Evolutionary conservation across 129 eudicot species (phyloP), one percentile per base, ranked within the genome.

Genomic region (Erigeron canadensis): DNA sequence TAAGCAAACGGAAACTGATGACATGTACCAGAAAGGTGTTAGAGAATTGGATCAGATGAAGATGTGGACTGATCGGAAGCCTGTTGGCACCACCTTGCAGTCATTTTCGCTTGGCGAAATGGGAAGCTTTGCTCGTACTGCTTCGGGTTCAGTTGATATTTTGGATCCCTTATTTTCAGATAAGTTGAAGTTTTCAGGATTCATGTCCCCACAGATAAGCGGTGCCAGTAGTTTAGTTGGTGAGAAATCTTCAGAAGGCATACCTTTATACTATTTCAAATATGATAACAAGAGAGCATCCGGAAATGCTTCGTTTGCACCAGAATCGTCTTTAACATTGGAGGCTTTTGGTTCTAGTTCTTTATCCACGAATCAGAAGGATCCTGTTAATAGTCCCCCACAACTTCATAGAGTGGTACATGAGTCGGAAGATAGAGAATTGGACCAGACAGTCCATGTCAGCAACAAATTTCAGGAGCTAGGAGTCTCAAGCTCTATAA

Each of bases 381-480:
- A 90, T 67, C 82, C 81, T 4, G 80, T 64, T 53, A 16, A 74
- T 58, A 76, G 87, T 69, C 74, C 96, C 55, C 81, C 88, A 17
- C 88, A 82, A 45, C 75, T 94, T 78, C 89, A 90, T 70, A 79
- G 99, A 81, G 97, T 94, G 57, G 99, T 94, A 71, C 99, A 94
- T 48, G 99, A 94, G 85, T 84, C 79, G 17, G 99, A 94, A 71
- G 95, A 88, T 56, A 67, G 85, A 17, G 99, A 94, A 84, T 76
- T 72, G 16, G 93, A 90, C 67, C 96, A 90, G 81, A 71, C 90
- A 61, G 50, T 87, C 58, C 79, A 63, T 75, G 62, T 84, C 39
- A 81, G 73, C 67, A 76, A 47, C 85, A 91, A 83, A 65, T 87
- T 91, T 85, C 89, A 84, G 64, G 98, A 92, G 16, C 54, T 80